Evolutionary conservation across 1,139 yeast species (phyloP).

Genomic region (Insectozyma bohioensis): DNA sequence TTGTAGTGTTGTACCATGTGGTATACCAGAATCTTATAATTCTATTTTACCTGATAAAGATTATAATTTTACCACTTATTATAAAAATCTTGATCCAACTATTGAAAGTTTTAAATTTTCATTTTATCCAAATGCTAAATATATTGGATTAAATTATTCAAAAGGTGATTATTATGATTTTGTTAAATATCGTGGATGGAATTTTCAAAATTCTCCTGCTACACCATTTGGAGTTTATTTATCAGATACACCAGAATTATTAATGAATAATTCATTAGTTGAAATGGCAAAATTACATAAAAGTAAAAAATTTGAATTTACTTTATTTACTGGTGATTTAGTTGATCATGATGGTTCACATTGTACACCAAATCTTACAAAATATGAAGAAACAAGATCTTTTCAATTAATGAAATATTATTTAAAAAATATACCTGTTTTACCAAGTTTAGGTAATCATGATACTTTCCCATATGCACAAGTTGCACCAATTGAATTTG

Average conservation of each 20-base stretch:
- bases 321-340: conserved; percentile 69
- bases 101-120: conserved; percentile 21
- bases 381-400: conserved; percentile 51
- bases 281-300: conserved; percentile 39
- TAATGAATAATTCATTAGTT: conserved; percentile 55
- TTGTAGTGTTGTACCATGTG: conserved; percentile 54
- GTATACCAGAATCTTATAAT: conserved; percentile 41
- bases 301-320: conserved; percentile 50
- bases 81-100: conserved; percentile 20
- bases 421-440: conserved; percentile 56
- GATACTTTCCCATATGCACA: conserved; percentile 78
- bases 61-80: conserved; percentile 35
- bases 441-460: conserved; percentile 68
- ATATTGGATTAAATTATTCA: conserved; percentile 35
- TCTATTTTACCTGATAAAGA: conserved; percentile 23
- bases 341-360: conserved; percentile 63
- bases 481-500: conserved; percentile 48
- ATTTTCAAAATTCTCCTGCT: conserved; percentile 50
- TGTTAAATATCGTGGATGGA: conserved; percentile 38
- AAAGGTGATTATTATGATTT: conserved; percentile 43
- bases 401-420: conserved; percentile 55
- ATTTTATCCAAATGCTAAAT: conserved; percentile 21
- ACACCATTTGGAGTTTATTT: conserved; percentile 58
- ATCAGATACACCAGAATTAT: conserved; percentile 64
- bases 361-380: conserved; percentile 48